phyloP scores from a whole-genome alignment of 23 red algal genomes.

The Porphyridium purpureum region DNA sequence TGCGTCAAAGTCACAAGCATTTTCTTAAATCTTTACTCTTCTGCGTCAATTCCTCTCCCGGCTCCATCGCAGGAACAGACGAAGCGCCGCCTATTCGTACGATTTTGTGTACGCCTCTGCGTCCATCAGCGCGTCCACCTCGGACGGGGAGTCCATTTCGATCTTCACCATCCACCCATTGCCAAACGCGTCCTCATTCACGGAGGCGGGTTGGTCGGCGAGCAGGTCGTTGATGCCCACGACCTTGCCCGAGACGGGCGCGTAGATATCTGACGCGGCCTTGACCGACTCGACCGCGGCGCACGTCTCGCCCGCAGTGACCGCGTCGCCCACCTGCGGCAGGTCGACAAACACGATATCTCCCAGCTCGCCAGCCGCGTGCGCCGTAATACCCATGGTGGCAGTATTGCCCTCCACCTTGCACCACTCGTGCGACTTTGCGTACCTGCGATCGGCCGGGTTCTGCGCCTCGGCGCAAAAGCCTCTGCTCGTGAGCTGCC shows the following conservation, averaged over 20 bases:
- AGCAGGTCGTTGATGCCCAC: conserved; percentile 60
- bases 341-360: conserved; percentile 87
- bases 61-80: no score
- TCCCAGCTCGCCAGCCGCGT: conserved; percentile 70
- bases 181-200: conserved; percentile 49
- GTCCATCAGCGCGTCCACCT: conserved; percentile 42
- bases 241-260: conserved; percentile 57
- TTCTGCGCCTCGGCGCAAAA: no score
- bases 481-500: no score
- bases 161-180: conserved; percentile 83
- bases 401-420: conserved; percentile 58
- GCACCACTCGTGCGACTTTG: conserved; percentile 79
- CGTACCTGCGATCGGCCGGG: conserved; percentile 79
- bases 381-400: conserved; percentile 81
- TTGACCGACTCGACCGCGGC: conserved; percentile 93
- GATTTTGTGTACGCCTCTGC: conserved; percentile 26
- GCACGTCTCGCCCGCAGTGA: conserved; percentile 16
- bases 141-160: conserved; percentile 31
- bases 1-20: no score
- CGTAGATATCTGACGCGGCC: conserved; percentile 62
- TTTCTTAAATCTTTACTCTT: no score
- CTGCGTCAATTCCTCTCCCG: no score
- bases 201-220: conserved; percentile 23
- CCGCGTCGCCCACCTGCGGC: conserved; percentile 46
- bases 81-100: no score